Base-by-base conservation (phyloP, 2,329 filamentous ascomycete species). In the Ramularia endophylla region DNA sequence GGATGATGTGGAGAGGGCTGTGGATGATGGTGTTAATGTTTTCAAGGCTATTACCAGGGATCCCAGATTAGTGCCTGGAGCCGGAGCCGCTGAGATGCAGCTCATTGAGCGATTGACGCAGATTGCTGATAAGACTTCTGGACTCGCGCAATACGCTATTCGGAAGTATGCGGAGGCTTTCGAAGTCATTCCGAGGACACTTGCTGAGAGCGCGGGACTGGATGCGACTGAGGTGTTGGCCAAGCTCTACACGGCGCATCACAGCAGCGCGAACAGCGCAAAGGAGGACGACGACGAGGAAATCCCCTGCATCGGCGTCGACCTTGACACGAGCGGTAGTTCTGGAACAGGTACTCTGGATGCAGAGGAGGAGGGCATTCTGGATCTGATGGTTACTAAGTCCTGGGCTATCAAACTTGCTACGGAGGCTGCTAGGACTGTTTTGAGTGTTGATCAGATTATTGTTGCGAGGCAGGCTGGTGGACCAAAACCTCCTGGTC, bases 11-110 rank as follows among this genome's bases (percentile, higher is more conserved):
- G 92, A 98, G 75, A 83, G 92, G 51, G 92, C 92, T 37, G 89
- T 98, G 42, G 92, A 98, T 58, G 92, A 98, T 55, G 92, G 92
- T 52, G 92, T 98, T 65, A 98, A 97, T 61, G 94, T 94, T 38
- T 85, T 98, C 65, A 98, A 98, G 73, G 92, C 92, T 52, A 94
- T 98, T 64, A 97, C 92, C 48, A 86, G 86, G 64, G 94, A 98
- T 63, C 73, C 90, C 5, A 79, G 89, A 50, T 75, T 98, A 44
- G 89, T 98, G 0, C 88, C 92, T 27, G 92, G 92, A 52, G 92
- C 92, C 20, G 94, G 92, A 58, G 90, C 92, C 35, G 87, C 90
- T 48, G 92, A 98, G 68, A 83, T 94, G 65, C 87, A 95, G 70
- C 78, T 98, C 46, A 83, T 94, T 38, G 88, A 95, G 73, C 81